Percentiles rank a stretch among this genome's conserved stretches.
Evolutionary conservation across 768 basidiomycete genomes (phyloP).

Genomic region (Cystofilobasidium macerans): DNA sequence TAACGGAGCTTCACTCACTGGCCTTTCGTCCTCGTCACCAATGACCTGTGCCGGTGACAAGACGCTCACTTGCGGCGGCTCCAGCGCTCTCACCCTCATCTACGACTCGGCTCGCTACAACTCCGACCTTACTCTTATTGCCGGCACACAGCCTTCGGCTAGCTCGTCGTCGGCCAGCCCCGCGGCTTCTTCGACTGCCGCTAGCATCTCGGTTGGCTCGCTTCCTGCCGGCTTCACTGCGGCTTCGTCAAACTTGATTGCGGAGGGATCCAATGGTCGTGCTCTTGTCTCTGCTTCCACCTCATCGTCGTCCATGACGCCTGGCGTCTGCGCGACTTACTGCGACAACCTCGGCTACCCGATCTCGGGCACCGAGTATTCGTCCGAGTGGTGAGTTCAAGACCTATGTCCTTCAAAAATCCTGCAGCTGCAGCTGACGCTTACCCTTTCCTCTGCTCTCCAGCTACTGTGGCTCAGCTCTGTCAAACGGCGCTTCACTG

Average conservation of each 20-base stretch:
- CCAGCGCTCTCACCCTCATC: slow-evolving; percentile 2
- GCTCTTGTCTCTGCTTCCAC: slow-evolving; percentile 29
- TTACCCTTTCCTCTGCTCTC: background rate
- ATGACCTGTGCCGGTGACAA: slow-evolving; percentile 4
- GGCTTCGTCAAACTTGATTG: too few relatives aligned
- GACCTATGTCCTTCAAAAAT: too few relatives aligned
- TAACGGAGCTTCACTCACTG: slow-evolving; percentile 8
- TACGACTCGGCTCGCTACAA: slow-evolving; percentile 2
- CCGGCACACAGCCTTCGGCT: background rate
- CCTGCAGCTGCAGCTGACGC: background rate
- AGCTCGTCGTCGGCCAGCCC: background rate
- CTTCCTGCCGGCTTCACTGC: too few relatives aligned
- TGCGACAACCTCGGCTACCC: slow-evolving; percentile 28
- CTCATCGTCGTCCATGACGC: slow-evolving; percentile 29
- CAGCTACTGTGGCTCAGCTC: slow-evolving; percentile 42
- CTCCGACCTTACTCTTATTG: background rate
- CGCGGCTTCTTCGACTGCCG: background rate
- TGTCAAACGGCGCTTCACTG: slow-evolving; percentile 19
- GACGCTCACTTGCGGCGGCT: slow-evolving; percentile 2
- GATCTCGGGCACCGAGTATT: too few relatives aligned
- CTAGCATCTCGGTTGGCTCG: too few relatives aligned
- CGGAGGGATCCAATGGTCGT: slow-evolving; percentile 22
- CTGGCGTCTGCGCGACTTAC: slow-evolving; percentile 27
- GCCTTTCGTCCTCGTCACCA: background rate
- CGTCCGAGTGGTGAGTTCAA: slow-evolving; percentile 15